Evolutionary conservation across 148 eudicot genomes (phyloP).

Genomic region (Vaccinium vitisidaea): DNA sequence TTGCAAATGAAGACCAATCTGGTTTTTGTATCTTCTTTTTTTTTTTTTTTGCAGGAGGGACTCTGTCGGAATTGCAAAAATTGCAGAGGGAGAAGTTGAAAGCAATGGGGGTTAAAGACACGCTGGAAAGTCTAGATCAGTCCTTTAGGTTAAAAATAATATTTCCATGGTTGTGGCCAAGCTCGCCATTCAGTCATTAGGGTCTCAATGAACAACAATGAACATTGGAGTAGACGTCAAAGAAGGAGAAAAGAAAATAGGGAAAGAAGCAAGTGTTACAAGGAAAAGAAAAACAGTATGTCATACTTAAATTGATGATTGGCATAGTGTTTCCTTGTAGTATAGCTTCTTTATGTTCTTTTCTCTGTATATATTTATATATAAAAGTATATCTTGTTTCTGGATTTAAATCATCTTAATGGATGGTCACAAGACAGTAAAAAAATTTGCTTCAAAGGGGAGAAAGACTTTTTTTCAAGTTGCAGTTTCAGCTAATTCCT

Average conservation of each 20-base stretch:
- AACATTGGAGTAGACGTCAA: not conserved
- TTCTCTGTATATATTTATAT: not conserved
- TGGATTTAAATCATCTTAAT: not conserved
- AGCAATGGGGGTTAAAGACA: constrained; percentile 41
- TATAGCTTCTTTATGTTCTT: not conserved
- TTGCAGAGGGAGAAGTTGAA: constrained; percentile 37
- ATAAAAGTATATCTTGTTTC: not conserved
- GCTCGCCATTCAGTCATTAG: constrained; percentile 49
- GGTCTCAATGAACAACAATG: not conserved
- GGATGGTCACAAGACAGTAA: not conserved
- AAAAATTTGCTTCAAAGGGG: not conserved
- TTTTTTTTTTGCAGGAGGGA: constrained; percentile 27
- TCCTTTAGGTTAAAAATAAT: constrained; percentile 35
- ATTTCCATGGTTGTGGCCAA: constrained; percentile 42
- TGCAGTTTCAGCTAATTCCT: not conserved
- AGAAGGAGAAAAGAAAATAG: not conserved
- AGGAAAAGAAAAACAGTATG: not conserved
- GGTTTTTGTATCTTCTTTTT: not conserved
- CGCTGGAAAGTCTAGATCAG: constrained; percentile 33
- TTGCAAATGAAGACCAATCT: not conserved
- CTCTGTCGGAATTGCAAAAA: constrained; percentile 30
- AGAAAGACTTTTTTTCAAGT: not conserved
- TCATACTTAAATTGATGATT: not conserved
- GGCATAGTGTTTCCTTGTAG: not conserved
- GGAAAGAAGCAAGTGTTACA: not conserved